Base-by-base conservation (phyloP, 1,284 basidiomycete species). In the Leccinum ambiguum region DNA sequence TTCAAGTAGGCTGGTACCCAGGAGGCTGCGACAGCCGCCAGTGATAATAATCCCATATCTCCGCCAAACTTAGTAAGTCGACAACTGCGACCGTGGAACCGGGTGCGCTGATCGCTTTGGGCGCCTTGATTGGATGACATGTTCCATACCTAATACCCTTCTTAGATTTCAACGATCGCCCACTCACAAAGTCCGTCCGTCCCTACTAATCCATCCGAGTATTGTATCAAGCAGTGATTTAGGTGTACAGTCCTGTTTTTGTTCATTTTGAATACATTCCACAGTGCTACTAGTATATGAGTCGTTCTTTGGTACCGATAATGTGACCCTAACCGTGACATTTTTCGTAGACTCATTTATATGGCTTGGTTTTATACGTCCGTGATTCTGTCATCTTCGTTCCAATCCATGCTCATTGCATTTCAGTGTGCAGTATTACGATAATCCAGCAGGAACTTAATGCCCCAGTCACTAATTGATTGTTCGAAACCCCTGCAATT, bases 111-210 rank as follows among this genome's bases (percentile, higher is more conserved):
- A 43, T 43, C 41, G 41, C 41, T 43, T 43, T 43, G 41, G 41
- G 3, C 41, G 16, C 41, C 41, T 33, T 33, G 41, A 43, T 43
- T 92, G 85, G 66, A 41, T 41, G 41, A 33, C 33, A 33, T 33
- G 33, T 33, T 14, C n/a, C 2, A 8, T 23, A n/a, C 6, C 43
- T 67, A 41, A 63, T 26, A 30, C 9, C 7, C 1, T 13, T 4
- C 30, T 7, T 65, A 84, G 82, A 78, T 66, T 83, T 79, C 73
- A 79, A 82, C 64, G 83, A 84, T 68, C 76, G 76, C 2, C 65
- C 68, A 18, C 75, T 11, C 1, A 61, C 39, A 41, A 72, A 62
- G 71, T 72, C 4, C 3, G 65, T 65, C 3, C 1, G 7, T 2
- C 14, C 33, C 33, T 33, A 33, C 1, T 9, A 3, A 4, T 33